A percentile compares a stretch with the other conserved stretches of the same genome.
Conservation (phyloP, 495 filamentous ascomycete species). For the Physcia stellaris region DNA sequence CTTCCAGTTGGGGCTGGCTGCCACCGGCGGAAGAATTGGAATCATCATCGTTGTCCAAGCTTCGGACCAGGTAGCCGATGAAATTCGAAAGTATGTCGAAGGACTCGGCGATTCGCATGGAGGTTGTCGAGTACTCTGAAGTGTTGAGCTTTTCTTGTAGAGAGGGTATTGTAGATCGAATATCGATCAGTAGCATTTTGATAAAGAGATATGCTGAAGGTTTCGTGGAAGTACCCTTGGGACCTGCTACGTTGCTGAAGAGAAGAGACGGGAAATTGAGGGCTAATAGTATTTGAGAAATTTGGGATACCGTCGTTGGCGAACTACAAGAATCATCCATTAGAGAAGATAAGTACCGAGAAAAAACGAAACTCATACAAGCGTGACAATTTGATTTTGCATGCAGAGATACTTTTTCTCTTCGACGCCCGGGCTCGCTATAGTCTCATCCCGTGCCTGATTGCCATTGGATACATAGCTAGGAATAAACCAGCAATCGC, state of each 20-base stretch:
- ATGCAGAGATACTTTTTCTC: too few species aligned
- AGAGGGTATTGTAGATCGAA: constrained; percentile 46
- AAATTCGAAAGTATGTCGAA: constrained; percentile 47
- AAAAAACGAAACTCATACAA: constrained; percentile 4
- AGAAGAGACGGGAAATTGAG: constrained; percentile 33
- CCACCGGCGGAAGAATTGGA: constrained; percentile 7
- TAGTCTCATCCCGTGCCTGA: too few species aligned
- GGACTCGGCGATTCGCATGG: constrained; percentile 40
- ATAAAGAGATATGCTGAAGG: constrained; percentile 47
- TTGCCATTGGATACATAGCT: too few species aligned
- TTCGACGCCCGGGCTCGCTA: too few species aligned
- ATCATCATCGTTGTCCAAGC: constrained; percentile 24
- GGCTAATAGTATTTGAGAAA: constrained; percentile 38
- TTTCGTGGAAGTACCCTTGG: constrained; percentile 20
- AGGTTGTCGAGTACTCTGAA: constrained; percentile 29
- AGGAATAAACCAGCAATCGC: too few species aligned
- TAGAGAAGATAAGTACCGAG: not conserved
- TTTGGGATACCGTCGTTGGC: constrained; percentile 32
- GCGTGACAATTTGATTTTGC: too few species aligned
- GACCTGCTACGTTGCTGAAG: constrained; percentile 13
- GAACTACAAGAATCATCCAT: too few species aligned
- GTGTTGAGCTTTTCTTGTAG: constrained; percentile 40
- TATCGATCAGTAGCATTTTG: constrained; percentile 44
- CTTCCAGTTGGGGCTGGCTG: constrained; percentile 20
- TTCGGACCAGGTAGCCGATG: constrained; percentile 40